Evolutionary conservation across 2,329 filamentous ascomycete genomes (phyloP).

Genomic region (Aspergillus sp.): DNA sequence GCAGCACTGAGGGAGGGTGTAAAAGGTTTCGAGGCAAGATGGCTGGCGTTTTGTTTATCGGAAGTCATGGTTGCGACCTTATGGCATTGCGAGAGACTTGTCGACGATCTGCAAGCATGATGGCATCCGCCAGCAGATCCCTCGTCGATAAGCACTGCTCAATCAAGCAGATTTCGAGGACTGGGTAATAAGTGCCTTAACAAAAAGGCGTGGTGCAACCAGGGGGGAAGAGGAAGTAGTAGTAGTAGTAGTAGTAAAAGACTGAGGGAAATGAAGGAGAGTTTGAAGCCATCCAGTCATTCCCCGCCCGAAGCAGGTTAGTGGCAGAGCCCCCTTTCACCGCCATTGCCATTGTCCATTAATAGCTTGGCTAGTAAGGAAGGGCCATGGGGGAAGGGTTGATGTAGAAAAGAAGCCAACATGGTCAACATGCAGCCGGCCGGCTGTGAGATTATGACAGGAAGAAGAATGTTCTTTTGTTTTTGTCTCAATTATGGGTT

Average conservation of each 20-base stretch:
- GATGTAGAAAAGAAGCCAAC: too few relatives aligned
- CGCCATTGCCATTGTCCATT: neutral
- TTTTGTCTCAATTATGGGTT: neutral
- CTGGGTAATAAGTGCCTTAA: too few relatives aligned
- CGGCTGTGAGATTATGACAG: too few relatives aligned
- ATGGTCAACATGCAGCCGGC: too few relatives aligned
- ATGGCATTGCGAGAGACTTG: slow-evolving; percentile 37
- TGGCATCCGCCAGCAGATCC: slow-evolving; percentile 19
- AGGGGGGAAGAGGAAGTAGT: too few relatives aligned
- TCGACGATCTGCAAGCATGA: slow-evolving; percentile 25
- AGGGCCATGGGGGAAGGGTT: too few relatives aligned
- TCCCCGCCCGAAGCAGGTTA: slow-evolving; percentile 21
- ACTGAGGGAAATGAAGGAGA: slow-evolving; percentile 4
- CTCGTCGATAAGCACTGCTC: neutral
- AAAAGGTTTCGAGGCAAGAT: slow-evolving; percentile 47
- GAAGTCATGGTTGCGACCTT: slow-evolving; percentile 41
- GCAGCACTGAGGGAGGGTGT: slow-evolving; percentile 61
- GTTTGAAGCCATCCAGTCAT: slow-evolving; percentile 8
- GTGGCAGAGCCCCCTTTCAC: slow-evolving; percentile 6
- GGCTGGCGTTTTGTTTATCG: slow-evolving; percentile 46
- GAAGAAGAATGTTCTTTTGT: too few relatives aligned
- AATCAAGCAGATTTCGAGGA: too few relatives aligned
- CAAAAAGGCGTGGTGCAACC: too few relatives aligned
- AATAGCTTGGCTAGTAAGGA: too few relatives aligned
- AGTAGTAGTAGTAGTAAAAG: too few relatives aligned